phyloP scores from a whole-genome alignment of 805 yeast genomes.

The Sugiyamaella lignohabitans region DNA sequence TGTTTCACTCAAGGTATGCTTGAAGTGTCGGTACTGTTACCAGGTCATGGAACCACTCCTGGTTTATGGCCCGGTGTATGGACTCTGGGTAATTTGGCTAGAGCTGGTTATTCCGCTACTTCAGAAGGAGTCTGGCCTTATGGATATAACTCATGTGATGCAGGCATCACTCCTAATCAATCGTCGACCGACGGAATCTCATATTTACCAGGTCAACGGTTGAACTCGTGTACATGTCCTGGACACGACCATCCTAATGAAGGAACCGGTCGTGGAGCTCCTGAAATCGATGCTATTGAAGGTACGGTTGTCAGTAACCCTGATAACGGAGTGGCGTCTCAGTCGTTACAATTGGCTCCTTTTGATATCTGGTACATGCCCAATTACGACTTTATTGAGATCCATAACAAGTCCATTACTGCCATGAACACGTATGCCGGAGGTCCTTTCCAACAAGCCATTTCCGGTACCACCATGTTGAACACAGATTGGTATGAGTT shows the following conservation, averaged over 20 bases:
- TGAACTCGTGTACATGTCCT: conserved; percentile 70
- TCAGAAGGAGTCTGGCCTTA: conserved; percentile 97
- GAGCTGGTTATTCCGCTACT: conserved; percentile 83
- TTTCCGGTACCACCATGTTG: conserved; percentile 73
- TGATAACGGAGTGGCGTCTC: conserved; percentile 71
- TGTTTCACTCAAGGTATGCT: conserved; percentile 81
- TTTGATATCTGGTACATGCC: conserved; percentile 92
- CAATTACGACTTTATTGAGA: conserved; percentile 71
- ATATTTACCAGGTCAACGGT: conserved; percentile 76
- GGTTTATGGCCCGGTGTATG: conserved; percentile 98
- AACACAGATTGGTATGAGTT: conserved; percentile 77
- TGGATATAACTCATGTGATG: conserved; percentile 79
- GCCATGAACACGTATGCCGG: conserved; percentile 85
- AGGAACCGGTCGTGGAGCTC: conserved; percentile 90
- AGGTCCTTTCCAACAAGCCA: conserved; percentile 90
- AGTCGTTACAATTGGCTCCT: conserved; percentile 89
- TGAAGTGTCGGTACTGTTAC: conserved; percentile 71
- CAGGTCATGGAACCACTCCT: conserved; percentile 67
- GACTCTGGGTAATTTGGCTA: conserved; percentile 88
- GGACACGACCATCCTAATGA: conserved; percentile 83
- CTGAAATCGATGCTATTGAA: conserved; percentile 89
- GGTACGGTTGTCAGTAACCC: conserved; percentile 51
- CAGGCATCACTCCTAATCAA: conserved; percentile 92
- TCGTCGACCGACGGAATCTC: conserved; percentile 85
- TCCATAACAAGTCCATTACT: conserved; percentile 63